Conservation (phyloP, 75 land plant genomes). For the Sequoia sempervirens region DNA sequence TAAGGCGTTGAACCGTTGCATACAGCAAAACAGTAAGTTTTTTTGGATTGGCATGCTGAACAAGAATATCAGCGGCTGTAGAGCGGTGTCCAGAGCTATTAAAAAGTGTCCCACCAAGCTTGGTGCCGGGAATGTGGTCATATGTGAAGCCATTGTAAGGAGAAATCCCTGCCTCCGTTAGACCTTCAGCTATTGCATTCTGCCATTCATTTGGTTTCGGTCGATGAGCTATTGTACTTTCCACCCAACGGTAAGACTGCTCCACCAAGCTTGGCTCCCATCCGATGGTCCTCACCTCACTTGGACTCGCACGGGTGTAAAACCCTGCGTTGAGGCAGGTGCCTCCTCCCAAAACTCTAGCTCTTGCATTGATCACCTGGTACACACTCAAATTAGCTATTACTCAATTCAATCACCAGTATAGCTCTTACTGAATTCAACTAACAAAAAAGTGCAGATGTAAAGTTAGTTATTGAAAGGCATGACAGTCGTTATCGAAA, state of each 20-base stretch:
- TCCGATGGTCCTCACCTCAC: slow-evolving; percentile 32
- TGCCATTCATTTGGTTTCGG: slow-evolving; percentile 57
- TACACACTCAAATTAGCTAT: slow-evolving; percentile 9
- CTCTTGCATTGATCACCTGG: slow-evolving; percentile 31
- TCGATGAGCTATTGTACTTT: slow-evolving; percentile 44
- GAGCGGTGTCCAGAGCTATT: slow-evolving; percentile 29
- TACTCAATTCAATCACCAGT: no score
- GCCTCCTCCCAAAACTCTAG: no score
- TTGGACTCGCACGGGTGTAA: slow-evolving; percentile 64
- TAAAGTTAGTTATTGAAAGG: no score
- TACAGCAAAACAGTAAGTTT: no score
- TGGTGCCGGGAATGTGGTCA: slow-evolving; percentile 74
- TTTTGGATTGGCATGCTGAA: no score
- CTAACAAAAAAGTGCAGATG: no score
- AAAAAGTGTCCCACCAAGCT: slow-evolving; percentile 48
- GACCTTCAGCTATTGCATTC: slow-evolving; percentile 41
- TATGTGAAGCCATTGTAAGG: slow-evolving; percentile 37
- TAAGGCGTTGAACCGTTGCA: slow-evolving; percentile 12
- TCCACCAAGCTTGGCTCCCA: slow-evolving; percentile 17
- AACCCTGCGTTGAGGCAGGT: slow-evolving; percentile 34
- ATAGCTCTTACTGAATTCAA: no score
- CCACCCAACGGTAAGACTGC: slow-evolving; percentile 76
- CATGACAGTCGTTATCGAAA: no score
- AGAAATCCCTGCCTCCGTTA: slow-evolving; percentile 51
- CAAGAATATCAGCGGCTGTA: slow-evolving; percentile 26